These are phyloP conservation scores for Vanderwaltozyma polyspora DNA, from an alignment of 805 yeast species.

Conservation along the genomic window DNA sequence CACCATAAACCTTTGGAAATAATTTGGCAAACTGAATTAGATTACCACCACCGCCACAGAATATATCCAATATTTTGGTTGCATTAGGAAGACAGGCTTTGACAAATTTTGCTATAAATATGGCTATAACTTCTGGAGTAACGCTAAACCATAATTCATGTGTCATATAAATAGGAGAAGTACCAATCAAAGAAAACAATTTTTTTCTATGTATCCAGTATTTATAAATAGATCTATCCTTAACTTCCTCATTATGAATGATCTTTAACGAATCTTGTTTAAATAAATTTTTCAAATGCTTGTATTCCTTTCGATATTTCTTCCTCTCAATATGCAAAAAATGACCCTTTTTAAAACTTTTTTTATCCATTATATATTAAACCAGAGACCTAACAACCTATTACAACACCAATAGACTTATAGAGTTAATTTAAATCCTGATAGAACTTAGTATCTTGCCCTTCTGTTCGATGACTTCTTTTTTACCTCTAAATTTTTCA, in stretches of 20 bases:
- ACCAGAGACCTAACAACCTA: too few relatives aligned
- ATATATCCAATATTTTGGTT: slow-evolving; percentile 47
- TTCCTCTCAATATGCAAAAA: slow-evolving; percentile 13
- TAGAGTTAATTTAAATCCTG: neutral
- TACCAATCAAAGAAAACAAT: slow-evolving; percentile 53
- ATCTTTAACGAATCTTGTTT: neutral
- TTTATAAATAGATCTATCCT: slow-evolving; percentile 20
- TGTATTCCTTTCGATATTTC: slow-evolving; percentile 12
- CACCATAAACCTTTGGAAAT: slow-evolving; percentile 47
- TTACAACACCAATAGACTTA: neutral
- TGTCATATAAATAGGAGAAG: slow-evolving; percentile 52
- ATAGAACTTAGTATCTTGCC: neutral
- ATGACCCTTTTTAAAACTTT: slow-evolving; percentile 4
- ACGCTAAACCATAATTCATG: slow-evolving; percentile 78
- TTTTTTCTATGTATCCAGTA: slow-evolving; percentile 54
- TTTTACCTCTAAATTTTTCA: too few relatives aligned
- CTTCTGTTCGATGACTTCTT: neutral
- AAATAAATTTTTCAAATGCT: neutral
- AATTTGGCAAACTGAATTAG: slow-evolving; percentile 58
- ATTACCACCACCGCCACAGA: slow-evolving; percentile 87
- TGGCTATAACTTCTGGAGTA: slow-evolving; percentile 70
- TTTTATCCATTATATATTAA: neutral
- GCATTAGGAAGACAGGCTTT: slow-evolving; percentile 41
- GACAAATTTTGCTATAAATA: slow-evolving; percentile 44
- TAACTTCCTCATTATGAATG: neutral